Base-by-base conservation (phyloP, 2,329 filamentous ascomycete species). In the Annulohypoxylon truncatum region DNA sequence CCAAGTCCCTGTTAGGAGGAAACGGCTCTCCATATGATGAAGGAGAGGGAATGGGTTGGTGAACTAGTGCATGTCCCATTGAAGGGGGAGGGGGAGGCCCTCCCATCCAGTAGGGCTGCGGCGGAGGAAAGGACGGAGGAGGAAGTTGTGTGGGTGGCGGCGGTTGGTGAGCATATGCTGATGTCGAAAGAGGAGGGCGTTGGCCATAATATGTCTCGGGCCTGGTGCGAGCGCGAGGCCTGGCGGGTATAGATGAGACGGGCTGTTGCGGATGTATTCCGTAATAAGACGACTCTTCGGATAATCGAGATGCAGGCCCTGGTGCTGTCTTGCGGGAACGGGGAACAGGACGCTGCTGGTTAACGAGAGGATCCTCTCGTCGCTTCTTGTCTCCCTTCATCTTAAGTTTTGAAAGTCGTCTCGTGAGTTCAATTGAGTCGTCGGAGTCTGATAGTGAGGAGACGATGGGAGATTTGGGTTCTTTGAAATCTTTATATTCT, bases 211-310 rank as follows among this genome's bases (percentile, higher is more conserved):
- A 80, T 64, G 78, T 80, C 22, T 72, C 64, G 2, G 81, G 80
- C 15, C 81, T 73, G 13, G 79, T 79, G 18, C 79, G 77, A 29
- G 80, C 77, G 1, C 80, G 79, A n/a, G 81, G 81, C 8, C 82
- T 80, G 12, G 75, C 66, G 4, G 76, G 69, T 13, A 74, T 72
- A 5, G 64, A n/a, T 29, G 62, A 56, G 44, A 77, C 61, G 10
- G 75, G 71, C 38, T 77, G 74, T 7, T 75, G 74, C 6, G 76
- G 73, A 15, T 54, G 55, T 20, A 81, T 71, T 33, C 80, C 78
- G 55, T 82, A 83, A 68, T 79, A 83, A 22, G 75, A 67, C 2
- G 80, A 66, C 29, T 83, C 79, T 15, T 78, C 76, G 3, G 78
- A 75, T 15, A 76, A 73, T 57, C 76, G 75, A n/a, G 76, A 75